Conservation (phyloP, 108 stramenopile species). For the Nannochloropsis salina region DNA sequence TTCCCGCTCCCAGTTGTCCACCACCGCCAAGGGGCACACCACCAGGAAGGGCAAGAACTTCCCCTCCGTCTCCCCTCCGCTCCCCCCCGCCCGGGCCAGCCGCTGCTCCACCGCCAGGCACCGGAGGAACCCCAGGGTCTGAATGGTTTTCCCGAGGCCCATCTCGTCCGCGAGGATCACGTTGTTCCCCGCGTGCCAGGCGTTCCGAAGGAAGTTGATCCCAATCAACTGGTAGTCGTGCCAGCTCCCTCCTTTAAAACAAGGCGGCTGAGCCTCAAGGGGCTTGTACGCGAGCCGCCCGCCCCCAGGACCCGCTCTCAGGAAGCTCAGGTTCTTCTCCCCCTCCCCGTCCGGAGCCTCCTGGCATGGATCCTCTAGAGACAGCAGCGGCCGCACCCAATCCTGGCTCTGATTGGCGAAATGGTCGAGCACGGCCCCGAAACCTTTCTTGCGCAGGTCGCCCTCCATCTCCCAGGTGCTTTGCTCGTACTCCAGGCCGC, state of each 20-base stretch:
- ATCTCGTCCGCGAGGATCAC: constrained; percentile 90
- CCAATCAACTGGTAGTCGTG: constrained; percentile 91
- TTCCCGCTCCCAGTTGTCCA: constrained; percentile 83
- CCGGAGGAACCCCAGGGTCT: constrained; percentile 28
- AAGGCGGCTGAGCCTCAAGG: background rate
- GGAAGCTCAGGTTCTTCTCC: background rate
- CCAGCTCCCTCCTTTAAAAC: constrained; percentile 31
- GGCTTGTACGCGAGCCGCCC: constrained; percentile 20
- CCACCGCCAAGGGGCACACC: constrained; percentile 83
- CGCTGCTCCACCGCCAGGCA: constrained; percentile 5
- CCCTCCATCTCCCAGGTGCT: constrained; percentile 45
- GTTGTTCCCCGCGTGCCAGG: constrained; percentile 49
- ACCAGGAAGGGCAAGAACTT: constrained; percentile 69
- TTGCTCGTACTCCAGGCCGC: constrained; percentile 40
- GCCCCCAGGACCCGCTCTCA: background rate
- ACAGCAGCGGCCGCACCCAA: background rate
- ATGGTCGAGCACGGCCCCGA: constrained; percentile 21
- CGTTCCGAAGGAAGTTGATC: constrained; percentile 67
- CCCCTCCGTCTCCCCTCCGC: background rate
- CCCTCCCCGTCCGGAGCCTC: background rate
- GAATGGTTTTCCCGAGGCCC: constrained; percentile 69
- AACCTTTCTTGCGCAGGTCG: constrained; percentile 19
- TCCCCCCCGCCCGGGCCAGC: background rate
- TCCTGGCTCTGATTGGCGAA: background rate
- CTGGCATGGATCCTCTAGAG: background rate